Evolutionary conservation across 768 basidiomycete species (phyloP).

Genomic region (Lactarius quietus): DNA sequence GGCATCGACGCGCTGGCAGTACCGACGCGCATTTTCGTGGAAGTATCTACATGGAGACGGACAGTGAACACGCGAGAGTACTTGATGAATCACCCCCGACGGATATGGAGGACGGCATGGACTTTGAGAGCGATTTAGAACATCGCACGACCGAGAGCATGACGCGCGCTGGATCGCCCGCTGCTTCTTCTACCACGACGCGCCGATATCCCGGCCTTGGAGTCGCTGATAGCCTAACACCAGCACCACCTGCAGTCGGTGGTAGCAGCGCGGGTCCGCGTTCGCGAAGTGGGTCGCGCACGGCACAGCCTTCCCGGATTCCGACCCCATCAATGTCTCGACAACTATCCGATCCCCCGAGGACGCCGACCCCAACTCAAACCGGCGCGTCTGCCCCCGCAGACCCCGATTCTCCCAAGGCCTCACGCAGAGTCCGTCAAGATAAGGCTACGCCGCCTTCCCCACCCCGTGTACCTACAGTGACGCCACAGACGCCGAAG

Average conservation of each 20-base stretch:
- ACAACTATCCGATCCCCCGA: slow-evolving; percentile 44
- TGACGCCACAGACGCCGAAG: slow-evolving; percentile 33
- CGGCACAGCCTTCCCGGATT: slow-evolving; percentile 22
- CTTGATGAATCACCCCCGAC: slow-evolving; percentile 74
- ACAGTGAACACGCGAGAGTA: slow-evolving; percentile 54
- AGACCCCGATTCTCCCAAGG: slow-evolving; percentile 35
- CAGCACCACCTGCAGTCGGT: neutral
- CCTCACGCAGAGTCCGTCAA: slow-evolving; percentile 21
- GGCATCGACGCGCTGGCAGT: slow-evolving; percentile 55
- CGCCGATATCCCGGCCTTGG: slow-evolving; percentile 16
- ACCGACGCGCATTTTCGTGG: slow-evolving; percentile 50
- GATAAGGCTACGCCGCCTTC: slow-evolving; percentile 22
- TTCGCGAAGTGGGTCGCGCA: slow-evolving; percentile 20
- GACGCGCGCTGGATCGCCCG: neutral
- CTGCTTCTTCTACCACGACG: slow-evolving; percentile 6
- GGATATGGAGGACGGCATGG: slow-evolving; percentile 60
- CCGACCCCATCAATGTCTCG: slow-evolving; percentile 33
- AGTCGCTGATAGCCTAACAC: slow-evolving; percentile 12
- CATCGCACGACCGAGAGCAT: slow-evolving; percentile 6
- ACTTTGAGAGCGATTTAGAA: slow-evolving; percentile 27
- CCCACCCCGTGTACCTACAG: slow-evolving; percentile 14
- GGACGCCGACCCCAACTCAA: slow-evolving; percentile 42
- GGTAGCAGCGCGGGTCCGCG: slow-evolving; percentile 13
- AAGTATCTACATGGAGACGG: slow-evolving; percentile 63
- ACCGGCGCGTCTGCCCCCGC: slow-evolving; percentile 31